A percentile compares a stretch with the other conserved stretches of the same genome.
These are phyloP conservation scores for Pythium brachiatum DNA, from an alignment of 352 stramenopile genomes.

Conservation along the genomic window DNA sequence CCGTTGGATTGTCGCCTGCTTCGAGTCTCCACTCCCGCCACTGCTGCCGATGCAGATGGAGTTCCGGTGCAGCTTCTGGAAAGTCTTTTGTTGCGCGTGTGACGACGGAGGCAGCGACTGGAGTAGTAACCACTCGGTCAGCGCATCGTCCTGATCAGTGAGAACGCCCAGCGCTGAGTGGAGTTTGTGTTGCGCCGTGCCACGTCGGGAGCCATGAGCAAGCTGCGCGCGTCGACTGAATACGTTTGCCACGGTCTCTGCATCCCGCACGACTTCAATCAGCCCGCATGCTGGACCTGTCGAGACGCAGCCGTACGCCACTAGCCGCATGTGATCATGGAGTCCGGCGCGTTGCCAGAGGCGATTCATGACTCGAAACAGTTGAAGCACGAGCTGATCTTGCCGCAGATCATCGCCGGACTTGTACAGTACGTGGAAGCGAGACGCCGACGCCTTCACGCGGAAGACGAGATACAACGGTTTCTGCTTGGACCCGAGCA, in stretches of 20 bases:
- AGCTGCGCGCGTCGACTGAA: conserved; percentile 24
- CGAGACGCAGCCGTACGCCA: conserved; percentile 48
- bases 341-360: conserved; percentile 37
- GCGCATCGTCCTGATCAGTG: conserved; percentile 23
- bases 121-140: conserved; percentile 28
- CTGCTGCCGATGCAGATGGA: conserved; percentile 9
- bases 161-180: conserved; percentile 28
- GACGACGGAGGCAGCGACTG: conserved; percentile 11
- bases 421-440: conserved; percentile 63
- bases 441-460: conserved; percentile 24
- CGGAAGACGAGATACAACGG: conserved; percentile 26
- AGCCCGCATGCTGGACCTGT: conserved; percentile 49
- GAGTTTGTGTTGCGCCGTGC: conserved; percentile 28
- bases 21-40: background rate
- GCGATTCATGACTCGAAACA: conserved; percentile 63
- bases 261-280: conserved; percentile 53
- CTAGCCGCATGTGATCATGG: conserved; percentile 44
- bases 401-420: conserved; percentile 79
- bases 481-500: conserved; percentile 29
- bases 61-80: conserved; percentile 19
- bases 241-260: conserved; percentile 52
- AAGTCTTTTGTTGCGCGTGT: conserved; percentile 8
- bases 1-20: conserved; percentile 6
- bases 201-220: conserved; percentile 20
- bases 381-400: conserved; percentile 68